Percentiles rank a stretch among this genome's conserved stretches.
Evolutionary conservation across 768 basidiomycete genomes (phyloP).

Genomic region (Hemileccinum impolitum): DNA sequence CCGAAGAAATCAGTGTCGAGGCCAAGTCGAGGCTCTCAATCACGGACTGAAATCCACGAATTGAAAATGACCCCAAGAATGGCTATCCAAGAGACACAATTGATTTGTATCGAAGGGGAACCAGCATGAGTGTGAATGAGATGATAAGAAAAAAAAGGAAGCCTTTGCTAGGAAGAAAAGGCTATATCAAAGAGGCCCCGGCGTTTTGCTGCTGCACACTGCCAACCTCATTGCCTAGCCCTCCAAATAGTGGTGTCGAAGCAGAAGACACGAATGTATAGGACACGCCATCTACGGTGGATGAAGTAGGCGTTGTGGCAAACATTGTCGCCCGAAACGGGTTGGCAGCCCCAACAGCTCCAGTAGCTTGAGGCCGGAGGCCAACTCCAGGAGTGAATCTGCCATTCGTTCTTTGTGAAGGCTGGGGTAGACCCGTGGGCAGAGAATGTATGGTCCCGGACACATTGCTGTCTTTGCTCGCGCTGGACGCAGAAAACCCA

Average conservation of each 20-base stretch:
- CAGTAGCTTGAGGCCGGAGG: slow-evolving; percentile 62
- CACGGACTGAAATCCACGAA: slow-evolving; percentile 9
- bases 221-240: slow-evolving; percentile 12
- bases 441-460: slow-evolving; percentile 35
- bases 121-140: not conserved
- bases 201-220: slow-evolving; percentile 41
- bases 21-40: too few species aligned
- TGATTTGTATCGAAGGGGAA: not conserved
- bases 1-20: slow-evolving; percentile 6
- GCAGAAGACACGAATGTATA: slow-evolving; percentile 19
- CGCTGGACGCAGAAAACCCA: slow-evolving; percentile 10
- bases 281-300: not conserved
- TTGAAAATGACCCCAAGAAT: not conserved
- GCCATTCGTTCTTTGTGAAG: slow-evolving; percentile 13
- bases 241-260: slow-evolving; percentile 26
- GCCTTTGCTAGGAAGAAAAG: slow-evolving; percentile 10
- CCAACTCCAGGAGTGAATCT: slow-evolving; percentile 38
- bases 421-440: slow-evolving; percentile 20
- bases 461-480: slow-evolving; percentile 16
- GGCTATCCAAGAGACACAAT: slow-evolving; percentile 2
- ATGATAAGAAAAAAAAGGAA: not conserved
- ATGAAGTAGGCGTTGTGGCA: slow-evolving; percentile 28
- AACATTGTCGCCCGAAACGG: slow-evolving; percentile 69
- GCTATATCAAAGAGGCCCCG: slow-evolving; percentile 49
- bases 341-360: slow-evolving; percentile 47